Conservation (phyloP, 345 rosid species). For the Syzygium aromaticum region DNA sequence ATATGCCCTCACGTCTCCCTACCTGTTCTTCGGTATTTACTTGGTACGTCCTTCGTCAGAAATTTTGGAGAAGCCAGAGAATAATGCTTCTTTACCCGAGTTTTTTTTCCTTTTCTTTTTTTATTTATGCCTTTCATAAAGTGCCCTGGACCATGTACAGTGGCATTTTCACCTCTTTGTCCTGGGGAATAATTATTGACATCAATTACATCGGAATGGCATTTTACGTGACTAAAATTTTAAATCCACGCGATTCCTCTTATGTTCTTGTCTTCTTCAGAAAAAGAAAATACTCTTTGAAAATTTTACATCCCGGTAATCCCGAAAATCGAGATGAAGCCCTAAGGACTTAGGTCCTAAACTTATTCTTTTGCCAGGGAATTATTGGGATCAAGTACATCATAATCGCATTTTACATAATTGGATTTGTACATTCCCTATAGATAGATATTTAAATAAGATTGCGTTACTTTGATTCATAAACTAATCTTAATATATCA, state of each 20-base stretch:
- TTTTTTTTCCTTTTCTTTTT: not conserved
- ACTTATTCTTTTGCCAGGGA: not conserved
- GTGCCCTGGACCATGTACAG: not conserved
- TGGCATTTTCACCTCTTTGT: not conserved
- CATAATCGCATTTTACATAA: not conserved
- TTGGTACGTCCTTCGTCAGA: not conserved
- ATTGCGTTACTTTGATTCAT: not conserved
- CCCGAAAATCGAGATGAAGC: too few species aligned
- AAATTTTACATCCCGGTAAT: too few species aligned
- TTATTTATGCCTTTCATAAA: not conserved
- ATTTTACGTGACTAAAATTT: not conserved
- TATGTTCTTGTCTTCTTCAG: too few species aligned
- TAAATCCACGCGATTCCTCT: not conserved
- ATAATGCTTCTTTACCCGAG: not conserved
- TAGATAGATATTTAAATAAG: not conserved
- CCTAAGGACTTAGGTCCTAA: not conserved
- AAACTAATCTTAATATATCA: not conserved
- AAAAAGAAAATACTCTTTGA: too few species aligned
- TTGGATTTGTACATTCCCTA: not conserved
- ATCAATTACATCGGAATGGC: too few species aligned
- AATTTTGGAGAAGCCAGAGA: not conserved
- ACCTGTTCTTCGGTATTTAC: not conserved
- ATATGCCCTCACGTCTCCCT: not conserved
- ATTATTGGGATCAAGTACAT: not conserved
- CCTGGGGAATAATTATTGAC: too few species aligned